Percentiles rank a stretch among this genome's conserved stretches.
phyloP scores from a whole-genome alignment of 345 rosid genomes.

The Hypericum perforatum region DNA sequence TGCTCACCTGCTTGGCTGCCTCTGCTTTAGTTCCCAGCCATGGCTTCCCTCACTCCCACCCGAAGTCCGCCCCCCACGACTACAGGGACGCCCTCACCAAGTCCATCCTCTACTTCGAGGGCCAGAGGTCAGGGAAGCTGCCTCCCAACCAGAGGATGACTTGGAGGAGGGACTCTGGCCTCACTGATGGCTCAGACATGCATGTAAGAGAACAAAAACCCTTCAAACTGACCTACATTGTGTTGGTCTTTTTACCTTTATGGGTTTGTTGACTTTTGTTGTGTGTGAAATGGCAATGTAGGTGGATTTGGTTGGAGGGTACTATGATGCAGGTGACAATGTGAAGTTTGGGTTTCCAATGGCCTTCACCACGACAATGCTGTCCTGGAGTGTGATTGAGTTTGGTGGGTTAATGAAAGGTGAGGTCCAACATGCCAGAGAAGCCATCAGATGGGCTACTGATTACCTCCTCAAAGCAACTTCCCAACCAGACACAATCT shows the following conservation, averaged over 20 bases:
- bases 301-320: constrained; percentile 7
- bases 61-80: neutral
- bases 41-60: constrained; percentile 1
- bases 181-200: constrained; percentile 1
- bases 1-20: neutral
- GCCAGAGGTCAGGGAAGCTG: constrained; percentile 6
- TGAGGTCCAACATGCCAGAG: neutral
- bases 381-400: constrained; percentile 1
- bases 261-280: neutral
- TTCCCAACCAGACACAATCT: constrained; percentile 2
- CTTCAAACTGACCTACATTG: no score
- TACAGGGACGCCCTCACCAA: constrained; percentile 4
- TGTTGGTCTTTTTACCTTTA: no score
- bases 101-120: constrained; percentile 1
- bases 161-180: constrained; percentile 5
- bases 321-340: constrained; percentile 6
- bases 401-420: constrained; percentile 4
- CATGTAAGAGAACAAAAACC: neutral
- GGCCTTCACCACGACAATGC: constrained; percentile 5
- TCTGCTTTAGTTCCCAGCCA: neutral
- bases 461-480: constrained; percentile 4
- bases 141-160: constrained; percentile 2
- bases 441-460: neutral
- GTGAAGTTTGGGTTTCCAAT: constrained; percentile 4
- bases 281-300: neutral